These are phyloP conservation scores for Annulohypoxylon nitens DNA, from an alignment of 495 filamentous ascomycete genomes.

Conservation along the genomic window DNA sequence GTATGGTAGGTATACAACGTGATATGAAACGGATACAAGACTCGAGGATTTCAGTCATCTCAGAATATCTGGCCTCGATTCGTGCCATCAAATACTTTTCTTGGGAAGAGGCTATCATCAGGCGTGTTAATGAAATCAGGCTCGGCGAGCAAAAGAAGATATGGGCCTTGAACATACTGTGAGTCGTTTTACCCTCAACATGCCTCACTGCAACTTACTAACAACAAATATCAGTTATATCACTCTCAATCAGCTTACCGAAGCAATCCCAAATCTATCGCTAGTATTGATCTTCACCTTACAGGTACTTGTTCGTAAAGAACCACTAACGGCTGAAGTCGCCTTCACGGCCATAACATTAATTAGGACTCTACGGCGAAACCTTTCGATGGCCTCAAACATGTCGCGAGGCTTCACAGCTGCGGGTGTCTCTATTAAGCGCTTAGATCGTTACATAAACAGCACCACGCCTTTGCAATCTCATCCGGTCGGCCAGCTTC, in stretches of 20 bases:
- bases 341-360: conserved; percentile 64
- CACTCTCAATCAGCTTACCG: conserved; percentile 51
- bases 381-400: conserved; percentile 57
- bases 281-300: conserved; percentile 61
- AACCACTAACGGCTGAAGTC: conserved; percentile 59
- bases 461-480: conserved; percentile 56
- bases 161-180: conserved; percentile 60
- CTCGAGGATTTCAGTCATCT: conserved; percentile 63
- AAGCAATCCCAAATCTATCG: conserved; percentile 58
- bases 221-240: conserved; percentile 38
- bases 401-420: conserved; percentile 57
- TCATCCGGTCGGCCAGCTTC: conserved; percentile 60
- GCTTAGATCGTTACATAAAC: conserved; percentile 62
- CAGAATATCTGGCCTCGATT: conserved; percentile 64
- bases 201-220: background rate
- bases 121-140: conserved; percentile 58
- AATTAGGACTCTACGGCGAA: conserved; percentile 58
- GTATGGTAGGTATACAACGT: conserved; percentile 57
- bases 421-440: conserved; percentile 60
- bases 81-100: conserved; percentile 66
- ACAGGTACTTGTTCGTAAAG: conserved; percentile 58
- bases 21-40: conserved; percentile 63
- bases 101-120: conserved; percentile 62
- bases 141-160: conserved; percentile 61
- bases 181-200: conserved; percentile 39